Base-by-base conservation (phyloP, 192 early-diverging fungal genomes). In the Coemansia guatemalensis region DNA sequence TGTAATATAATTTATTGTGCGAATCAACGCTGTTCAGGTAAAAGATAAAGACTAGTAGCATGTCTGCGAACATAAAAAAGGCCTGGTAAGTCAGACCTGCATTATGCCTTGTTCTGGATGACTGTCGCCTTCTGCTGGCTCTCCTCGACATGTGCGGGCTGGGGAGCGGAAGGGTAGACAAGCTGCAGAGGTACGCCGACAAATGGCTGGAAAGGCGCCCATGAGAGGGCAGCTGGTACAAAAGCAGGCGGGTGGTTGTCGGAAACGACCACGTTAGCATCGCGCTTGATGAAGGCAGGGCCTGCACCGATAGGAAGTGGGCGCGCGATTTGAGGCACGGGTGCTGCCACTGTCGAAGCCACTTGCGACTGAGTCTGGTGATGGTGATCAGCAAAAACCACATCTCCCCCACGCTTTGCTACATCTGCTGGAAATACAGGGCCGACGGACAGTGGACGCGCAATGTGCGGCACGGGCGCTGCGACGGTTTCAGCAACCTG, bases 81-180 rank as follows among this genome's bases (percentile, higher is more conserved):
- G 26, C 20, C 5, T 30, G 29, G 12, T 12, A 29, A 62, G 2
- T 51, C 48, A 9, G 18, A 0, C 18, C 2, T 25, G 29, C 3
- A 7, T 50, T 62, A 75, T 17, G 64, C 73, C 39, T 69, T 57
- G 67, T 75, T 75, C 60, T 75, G 67, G 33, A 75, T 58, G 41
- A 75, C 32, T 39, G 73, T 69, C 5, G 67, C 54, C 50, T 66
- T 69, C 63, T 65, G 60, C 20, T 14, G 51, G 32, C 14, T 41
- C 29, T 56, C 24, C 44, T 58, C 30, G 24, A 51, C 53, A n/a
- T 12, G 57, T 1, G 23, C 49, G 2, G 58, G 62, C 53, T 69
- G 48, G 11, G 11, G 6, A 8, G 48, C 53, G 12, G 22, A 1
- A 39, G 53, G 49, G 30, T 48, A 50, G 48, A 22, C 50, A 26